These are phyloP conservation scores for Nakaseomyces bracarensis DNA, from an alignment of 1,139 yeast genomes.

Conservation along the genomic window DNA sequence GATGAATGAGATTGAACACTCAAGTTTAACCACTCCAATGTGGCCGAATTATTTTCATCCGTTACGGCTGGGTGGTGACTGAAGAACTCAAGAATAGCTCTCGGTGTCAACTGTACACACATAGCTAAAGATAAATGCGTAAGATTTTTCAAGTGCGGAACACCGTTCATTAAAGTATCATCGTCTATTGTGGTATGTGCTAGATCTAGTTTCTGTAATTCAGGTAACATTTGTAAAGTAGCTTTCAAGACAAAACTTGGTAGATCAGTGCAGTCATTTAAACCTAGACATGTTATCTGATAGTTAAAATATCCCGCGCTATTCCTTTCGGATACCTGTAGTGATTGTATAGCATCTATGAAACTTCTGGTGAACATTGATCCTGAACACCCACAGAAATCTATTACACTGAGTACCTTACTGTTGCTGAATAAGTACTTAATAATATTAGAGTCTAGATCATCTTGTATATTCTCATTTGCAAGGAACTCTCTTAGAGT, in stretches of 20 bases:
- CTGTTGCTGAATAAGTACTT: conserved; percentile 52
- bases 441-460: conserved; percentile 57
- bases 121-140: conserved; percentile 75
- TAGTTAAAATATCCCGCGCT: conserved; percentile 24
- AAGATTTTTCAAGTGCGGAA: conserved; percentile 46
- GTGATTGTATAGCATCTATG: conserved; percentile 22
- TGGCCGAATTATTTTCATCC: conserved; percentile 34
- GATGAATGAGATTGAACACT: conserved; percentile 66
- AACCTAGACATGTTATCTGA: conserved; percentile 48
- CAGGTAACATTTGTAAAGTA: conserved; percentile 50
- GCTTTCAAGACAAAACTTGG: conserved; percentile 48
- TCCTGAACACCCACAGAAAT: conserved; percentile 84
- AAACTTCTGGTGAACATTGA: conserved; percentile 58
- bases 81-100: conserved; percentile 64
- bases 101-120: conserved; percentile 69
- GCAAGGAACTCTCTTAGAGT: conserved; percentile 72
- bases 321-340: conserved; percentile 7
- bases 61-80: conserved; percentile 64
- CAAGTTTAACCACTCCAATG: conserved; percentile 67
- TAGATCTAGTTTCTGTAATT: conserved; percentile 63
- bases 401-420: conserved; percentile 58
- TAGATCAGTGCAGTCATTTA: conserved; percentile 83
- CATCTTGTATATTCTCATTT: conserved; percentile 80
- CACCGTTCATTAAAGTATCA: conserved; percentile 40
- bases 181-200: conserved; percentile 74